Percentiles rank a stretch among this genome's conserved stretches.
Evolutionary conservation across 495 filamentous ascomycete species (phyloP).

Genomic region (Geoglossum glabrum): DNA sequence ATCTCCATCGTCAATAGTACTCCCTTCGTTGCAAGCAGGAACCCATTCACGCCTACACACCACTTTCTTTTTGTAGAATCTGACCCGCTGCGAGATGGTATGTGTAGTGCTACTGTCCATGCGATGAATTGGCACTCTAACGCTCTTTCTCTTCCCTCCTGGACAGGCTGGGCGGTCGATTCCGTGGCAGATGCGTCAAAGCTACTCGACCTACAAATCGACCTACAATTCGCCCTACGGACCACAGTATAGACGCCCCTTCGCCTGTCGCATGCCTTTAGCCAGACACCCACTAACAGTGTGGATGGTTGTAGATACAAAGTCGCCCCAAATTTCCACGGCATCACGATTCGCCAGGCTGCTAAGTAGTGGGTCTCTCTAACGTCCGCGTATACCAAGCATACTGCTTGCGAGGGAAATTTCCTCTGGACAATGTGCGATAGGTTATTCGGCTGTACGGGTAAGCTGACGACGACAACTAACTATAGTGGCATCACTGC

Average conservation of each 20-base stretch:
- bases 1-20: neutral
- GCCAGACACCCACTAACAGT: neutral
- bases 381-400: neutral
- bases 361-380: constrained; percentile 29
- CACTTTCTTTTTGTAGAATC: neutral
- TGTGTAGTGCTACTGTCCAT: neutral
- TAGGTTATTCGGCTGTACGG: neutral
- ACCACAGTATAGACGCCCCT: constrained; percentile 9
- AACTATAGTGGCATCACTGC: constrained; percentile 30
- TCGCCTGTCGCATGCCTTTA: neutral
- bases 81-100: neutral
- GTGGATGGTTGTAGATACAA: constrained; percentile 25
- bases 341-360: constrained; percentile 25
- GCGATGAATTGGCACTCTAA: neutral
- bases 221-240: constrained; percentile 14
- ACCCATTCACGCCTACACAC: neutral
- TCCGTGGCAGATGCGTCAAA: constrained; percentile 9
- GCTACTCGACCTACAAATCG: constrained; percentile 15
- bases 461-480: neutral
- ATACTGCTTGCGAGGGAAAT: neutral
- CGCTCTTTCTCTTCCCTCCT: neutral
- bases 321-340: constrained; percentile 26
- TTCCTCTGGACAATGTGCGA: neutral
- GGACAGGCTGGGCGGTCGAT: neutral
- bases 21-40: neutral